Conservation (phyloP, 2,329 filamentous ascomycete species). For the Aspergillus hiratsukae region DNA sequence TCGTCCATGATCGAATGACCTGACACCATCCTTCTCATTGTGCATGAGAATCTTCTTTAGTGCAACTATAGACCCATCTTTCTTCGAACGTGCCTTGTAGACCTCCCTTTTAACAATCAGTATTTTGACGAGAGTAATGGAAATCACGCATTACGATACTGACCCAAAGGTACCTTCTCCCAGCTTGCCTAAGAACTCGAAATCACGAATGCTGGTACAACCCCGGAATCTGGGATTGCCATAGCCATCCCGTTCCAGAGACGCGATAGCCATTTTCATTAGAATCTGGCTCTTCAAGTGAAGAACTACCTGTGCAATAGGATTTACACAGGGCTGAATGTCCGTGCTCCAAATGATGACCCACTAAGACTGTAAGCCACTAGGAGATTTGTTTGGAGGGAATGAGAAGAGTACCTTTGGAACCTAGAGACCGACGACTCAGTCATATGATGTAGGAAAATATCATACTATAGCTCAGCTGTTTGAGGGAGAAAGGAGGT, state of each 20-base stretch:
- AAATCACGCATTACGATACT: constrained; percentile 23
- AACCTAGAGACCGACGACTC: neutral
- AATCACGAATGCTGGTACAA: constrained; percentile 59
- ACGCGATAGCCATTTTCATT: constrained; percentile 32
- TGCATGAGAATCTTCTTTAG: constrained; percentile 99
- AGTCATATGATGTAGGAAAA: neutral
- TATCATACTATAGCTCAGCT: neutral
- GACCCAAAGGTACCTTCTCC: constrained; percentile 95
- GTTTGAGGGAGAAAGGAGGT: neutral
- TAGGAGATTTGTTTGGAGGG: neutral
- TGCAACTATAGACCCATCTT: constrained; percentile 71
- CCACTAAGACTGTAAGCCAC: neutral
- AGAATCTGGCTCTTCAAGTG: neutral
- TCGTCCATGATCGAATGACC: constrained; percentile 22
- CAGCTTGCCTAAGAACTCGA: constrained; percentile 51
- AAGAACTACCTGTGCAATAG: neutral
- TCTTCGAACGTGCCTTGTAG: constrained; percentile 77
- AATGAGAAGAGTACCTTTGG: neutral
- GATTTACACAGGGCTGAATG: neutral
- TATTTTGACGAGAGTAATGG: constrained; percentile 6
- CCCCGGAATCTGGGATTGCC: constrained; percentile 65
- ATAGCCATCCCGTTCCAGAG: constrained; percentile 44
- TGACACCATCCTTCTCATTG: constrained; percentile 92
- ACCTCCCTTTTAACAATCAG: constrained; percentile 62
- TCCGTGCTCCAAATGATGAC: neutral